Percentiles rank a stretch among this genome's conserved stretches.
Conservation (phyloP, 768 basidiomycete species). For the Baorangia bicolor region DNA sequence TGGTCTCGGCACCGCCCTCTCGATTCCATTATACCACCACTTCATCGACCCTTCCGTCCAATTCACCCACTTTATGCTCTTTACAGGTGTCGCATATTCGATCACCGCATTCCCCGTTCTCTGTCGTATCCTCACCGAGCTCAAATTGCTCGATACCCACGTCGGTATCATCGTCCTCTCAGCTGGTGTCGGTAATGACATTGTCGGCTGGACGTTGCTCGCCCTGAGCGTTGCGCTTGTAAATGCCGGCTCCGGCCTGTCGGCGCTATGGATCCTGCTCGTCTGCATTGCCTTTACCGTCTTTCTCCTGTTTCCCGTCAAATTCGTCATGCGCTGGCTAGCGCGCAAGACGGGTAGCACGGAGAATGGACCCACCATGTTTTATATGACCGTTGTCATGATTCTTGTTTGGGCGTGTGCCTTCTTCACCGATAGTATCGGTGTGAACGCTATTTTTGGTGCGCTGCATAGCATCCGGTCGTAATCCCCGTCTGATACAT, state of each 20-base stretch:
- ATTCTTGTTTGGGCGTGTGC: slow-evolving; percentile 81
- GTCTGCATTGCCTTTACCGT: slow-evolving; percentile 78
- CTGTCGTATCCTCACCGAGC: slow-evolving; percentile 85
- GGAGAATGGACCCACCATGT: slow-evolving; percentile 80
- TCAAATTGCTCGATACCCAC: slow-evolving; percentile 86
- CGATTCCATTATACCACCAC: slow-evolving; percentile 49
- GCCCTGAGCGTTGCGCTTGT: slow-evolving; percentile 92
- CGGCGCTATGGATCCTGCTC: slow-evolving; percentile 83
- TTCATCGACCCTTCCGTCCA: slow-evolving; percentile 62
- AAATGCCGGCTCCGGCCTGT: slow-evolving; percentile 79
- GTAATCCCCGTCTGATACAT: background rate
- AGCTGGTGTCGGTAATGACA: slow-evolving; percentile 88
- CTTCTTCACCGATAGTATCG: slow-evolving; percentile 92
- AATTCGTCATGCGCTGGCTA: slow-evolving; percentile 62
- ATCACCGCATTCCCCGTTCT: slow-evolving; percentile 87
- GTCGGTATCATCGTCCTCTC: slow-evolving; percentile 93
- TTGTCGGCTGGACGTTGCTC: slow-evolving; percentile 84
- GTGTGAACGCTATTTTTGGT: slow-evolving; percentile 91
- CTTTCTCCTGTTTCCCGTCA: slow-evolving; percentile 69
- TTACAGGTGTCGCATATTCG: slow-evolving; percentile 87
- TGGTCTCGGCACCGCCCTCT: slow-evolving; percentile 72
- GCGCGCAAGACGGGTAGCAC: slow-evolving; percentile 76
- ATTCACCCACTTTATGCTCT: slow-evolving; percentile 92
- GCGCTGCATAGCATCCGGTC: background rate
- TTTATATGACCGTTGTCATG: slow-evolving; percentile 86